Conservation (phyloP, 352 stramenopile genomes). For the Proteromonas lacertae region DNA sequence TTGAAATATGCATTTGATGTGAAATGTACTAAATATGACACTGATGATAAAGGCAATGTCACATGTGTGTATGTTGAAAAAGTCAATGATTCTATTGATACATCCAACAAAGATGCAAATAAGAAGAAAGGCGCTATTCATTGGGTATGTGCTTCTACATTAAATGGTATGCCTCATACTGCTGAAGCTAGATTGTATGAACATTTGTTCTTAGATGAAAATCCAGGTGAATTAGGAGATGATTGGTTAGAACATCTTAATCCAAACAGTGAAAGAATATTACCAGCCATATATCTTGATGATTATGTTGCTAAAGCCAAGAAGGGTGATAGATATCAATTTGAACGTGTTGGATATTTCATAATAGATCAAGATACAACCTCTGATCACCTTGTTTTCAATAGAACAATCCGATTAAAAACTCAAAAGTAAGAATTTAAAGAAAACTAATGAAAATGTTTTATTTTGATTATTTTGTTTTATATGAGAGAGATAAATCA, state of each 20-base stretch:
- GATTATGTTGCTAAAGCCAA: conserved; percentile 14
- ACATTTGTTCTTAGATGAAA: conserved; percentile 49
- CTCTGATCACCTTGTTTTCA: too few relatives aligned
- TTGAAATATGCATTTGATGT: conserved; percentile 80
- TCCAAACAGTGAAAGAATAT: conserved; percentile 18
- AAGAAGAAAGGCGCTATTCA: conserved; percentile 76
- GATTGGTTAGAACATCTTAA: conserved; percentile 28
- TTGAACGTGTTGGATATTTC: conserved; percentile 83
- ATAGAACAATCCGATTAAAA: too few relatives aligned
- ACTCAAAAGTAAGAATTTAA: too few relatives aligned
- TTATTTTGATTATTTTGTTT: too few relatives aligned
- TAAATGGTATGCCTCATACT: conserved; percentile 16
- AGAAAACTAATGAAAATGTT: too few relatives aligned
- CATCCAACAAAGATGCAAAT: conserved; percentile 21
- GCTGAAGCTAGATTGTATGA: conserved; percentile 56
- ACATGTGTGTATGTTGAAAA: conserved; percentile 16
- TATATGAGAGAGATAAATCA: too few relatives aligned
- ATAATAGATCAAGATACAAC: conserved; percentile 28
- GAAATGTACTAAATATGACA: conserved; percentile 46
- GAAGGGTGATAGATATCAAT: conserved; percentile 36
- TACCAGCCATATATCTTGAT: conserved; percentile 37
- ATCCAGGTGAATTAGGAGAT: conserved; percentile 12
- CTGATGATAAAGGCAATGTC: conserved; percentile 22
- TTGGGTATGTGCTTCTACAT: conserved; percentile 63
- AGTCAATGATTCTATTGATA: too few relatives aligned